These are phyloP conservation scores for Brassica cretica DNA, from an alignment of 345 rosid species.

Conservation along the genomic window DNA sequence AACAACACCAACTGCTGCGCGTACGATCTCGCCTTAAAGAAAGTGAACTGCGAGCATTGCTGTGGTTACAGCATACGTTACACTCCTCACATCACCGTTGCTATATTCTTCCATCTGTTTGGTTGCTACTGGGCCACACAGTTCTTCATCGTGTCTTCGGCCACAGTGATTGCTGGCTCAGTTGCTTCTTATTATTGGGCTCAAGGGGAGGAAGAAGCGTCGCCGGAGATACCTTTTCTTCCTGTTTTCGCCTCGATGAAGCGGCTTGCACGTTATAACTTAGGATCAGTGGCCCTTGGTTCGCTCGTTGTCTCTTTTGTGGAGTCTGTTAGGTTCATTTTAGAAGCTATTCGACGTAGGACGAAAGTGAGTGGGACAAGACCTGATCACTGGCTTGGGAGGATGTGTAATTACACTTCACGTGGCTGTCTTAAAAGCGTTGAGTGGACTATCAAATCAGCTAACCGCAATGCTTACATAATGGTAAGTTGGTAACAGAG, in stretches of 20 bases:
- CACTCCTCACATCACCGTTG: slow-evolving; percentile 88
- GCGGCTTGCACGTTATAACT: slow-evolving; percentile 76
- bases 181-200: slow-evolving; percentile 98
- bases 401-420: slow-evolving; percentile 57
- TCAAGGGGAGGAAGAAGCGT: slow-evolving; percentile 58
- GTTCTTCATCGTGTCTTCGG: slow-evolving; percentile 76
- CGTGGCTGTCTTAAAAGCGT: slow-evolving; percentile 57
- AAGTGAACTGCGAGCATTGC: slow-evolving; percentile 83
- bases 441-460: slow-evolving; percentile 83
- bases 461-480: slow-evolving; percentile 93
- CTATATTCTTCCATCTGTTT: slow-evolving; percentile 86
- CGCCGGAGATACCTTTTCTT: slow-evolving; percentile 78
- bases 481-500: slow-evolving; percentile 54
- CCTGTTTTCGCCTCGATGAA: slow-evolving; percentile 95
- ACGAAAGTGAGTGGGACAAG: slow-evolving; percentile 54
- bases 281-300: slow-evolving; percentile 95
- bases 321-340: slow-evolving; percentile 87
- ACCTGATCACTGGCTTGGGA: slow-evolving; percentile 71
- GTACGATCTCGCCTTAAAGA: slow-evolving; percentile 69
- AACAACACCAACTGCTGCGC: slow-evolving; percentile 74
- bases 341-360: slow-evolving; percentile 77
- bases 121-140: slow-evolving; percentile 98
- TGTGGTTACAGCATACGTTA: slow-evolving; percentile 88
- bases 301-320: slow-evolving; percentile 84
- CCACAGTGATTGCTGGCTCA: slow-evolving; percentile 89